Evolutionary conservation across 169 alveolate genomes (phyloP).

Genomic region (Eimeria brunetti): DNA sequence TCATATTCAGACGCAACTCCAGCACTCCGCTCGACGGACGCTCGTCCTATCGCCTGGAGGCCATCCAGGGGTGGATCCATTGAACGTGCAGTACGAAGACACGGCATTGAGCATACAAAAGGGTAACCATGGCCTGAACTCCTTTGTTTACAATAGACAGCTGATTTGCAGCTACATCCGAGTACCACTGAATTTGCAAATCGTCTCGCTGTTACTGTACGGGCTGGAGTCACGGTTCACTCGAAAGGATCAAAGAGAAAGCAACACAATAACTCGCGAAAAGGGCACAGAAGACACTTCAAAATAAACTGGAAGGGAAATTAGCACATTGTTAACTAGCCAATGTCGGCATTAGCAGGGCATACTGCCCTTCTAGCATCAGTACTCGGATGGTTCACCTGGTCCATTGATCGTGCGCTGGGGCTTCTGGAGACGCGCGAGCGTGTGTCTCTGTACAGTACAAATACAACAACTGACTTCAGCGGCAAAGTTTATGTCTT

Average conservation of each 20-base stretch:
- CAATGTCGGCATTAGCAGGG: not conserved
- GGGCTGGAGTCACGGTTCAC: not conserved
- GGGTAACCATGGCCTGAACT: not conserved
- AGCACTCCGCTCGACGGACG: not conserved
- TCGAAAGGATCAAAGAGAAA: not conserved
- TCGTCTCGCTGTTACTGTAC: not conserved
- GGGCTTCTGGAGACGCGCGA: not conserved
- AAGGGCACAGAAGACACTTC: not conserved
- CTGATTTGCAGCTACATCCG: not conserved
- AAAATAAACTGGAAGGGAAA: not conserved
- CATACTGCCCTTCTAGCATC: not conserved
- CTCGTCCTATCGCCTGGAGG: not conserved
- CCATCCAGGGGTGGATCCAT: not conserved
- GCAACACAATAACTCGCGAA: not conserved
- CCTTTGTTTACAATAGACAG: not conserved
- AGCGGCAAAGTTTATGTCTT: not conserved
- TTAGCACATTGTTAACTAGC: not conserved
- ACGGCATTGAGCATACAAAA: not conserved
- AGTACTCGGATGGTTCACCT: constrained; percentile 5
- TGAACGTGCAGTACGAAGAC: not conserved
- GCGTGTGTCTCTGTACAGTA: not conserved
- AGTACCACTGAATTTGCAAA: not conserved
- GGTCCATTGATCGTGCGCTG: not conserved
- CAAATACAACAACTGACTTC: not conserved
- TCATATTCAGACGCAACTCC: not conserved